phyloP scores from a whole-genome alignment of 768 basidiomycete species.

The Leccinum fibrillosum region DNA sequence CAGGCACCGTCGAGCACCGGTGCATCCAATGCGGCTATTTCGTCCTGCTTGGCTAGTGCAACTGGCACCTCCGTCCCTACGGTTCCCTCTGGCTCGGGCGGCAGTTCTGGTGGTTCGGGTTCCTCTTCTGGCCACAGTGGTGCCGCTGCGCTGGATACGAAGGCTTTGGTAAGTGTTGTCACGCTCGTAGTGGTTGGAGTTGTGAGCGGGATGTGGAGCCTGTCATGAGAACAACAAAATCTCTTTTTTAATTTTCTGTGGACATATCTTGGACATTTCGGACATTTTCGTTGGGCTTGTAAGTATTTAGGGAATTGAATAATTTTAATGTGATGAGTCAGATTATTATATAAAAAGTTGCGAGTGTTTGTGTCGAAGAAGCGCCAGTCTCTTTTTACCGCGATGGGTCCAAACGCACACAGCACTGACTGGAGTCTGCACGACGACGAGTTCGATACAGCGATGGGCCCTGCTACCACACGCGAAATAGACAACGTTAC shows the following conservation, averaged over 20 bases:
- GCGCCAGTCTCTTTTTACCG: constrained; percentile 4
- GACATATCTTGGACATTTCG: background rate
- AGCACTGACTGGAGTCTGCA: constrained; percentile 44
- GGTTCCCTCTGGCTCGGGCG: constrained; percentile 7
- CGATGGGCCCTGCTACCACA: constrained; percentile 45
- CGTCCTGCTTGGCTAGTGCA: constrained; percentile 65
- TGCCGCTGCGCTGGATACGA: constrained; percentile 27
- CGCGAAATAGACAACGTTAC: constrained; percentile 44
- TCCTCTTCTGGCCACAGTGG: constrained; percentile 22
- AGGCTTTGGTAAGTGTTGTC: constrained; percentile 37
- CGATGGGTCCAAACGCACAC: constrained; percentile 25
- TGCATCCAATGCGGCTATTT: constrained; percentile 53
- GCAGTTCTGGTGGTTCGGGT: constrained; percentile 20
- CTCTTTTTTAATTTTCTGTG: background rate
- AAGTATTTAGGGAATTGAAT: background rate
- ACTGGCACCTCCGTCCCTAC: constrained; percentile 62
- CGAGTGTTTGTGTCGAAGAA: background rate
- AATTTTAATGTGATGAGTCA: background rate
- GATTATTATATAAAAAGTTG: constrained; percentile 1
- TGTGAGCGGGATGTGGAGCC: constrained; percentile 41
- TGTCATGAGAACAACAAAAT: background rate
- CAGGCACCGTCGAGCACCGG: constrained; percentile 46
- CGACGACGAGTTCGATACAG: constrained; percentile 44
- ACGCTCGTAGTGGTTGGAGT: constrained; percentile 35
- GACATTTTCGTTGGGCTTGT: background rate